These are phyloP conservation scores for Ceriops zippeliana DNA, from an alignment of 345 rosid species.

Conservation along the genomic window DNA sequence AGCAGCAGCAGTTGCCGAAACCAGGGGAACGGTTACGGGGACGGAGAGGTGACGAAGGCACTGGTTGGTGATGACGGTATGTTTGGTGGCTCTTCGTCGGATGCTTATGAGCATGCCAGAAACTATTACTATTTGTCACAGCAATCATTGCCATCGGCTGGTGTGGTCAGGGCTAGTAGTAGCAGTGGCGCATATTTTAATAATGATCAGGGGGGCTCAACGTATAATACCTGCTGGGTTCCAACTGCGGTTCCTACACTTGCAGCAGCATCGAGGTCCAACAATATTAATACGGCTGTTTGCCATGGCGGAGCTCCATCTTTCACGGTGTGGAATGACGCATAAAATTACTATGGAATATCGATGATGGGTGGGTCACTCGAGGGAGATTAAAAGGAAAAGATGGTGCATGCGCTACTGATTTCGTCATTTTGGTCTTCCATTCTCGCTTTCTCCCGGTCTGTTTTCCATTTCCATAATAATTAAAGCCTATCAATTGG, in stretches of 20 bases:
- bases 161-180: conserved; percentile 12
- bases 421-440: neutral
- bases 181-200: conserved; percentile 4
- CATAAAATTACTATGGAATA: conserved; percentile 17
- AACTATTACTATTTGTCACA: conserved; percentile 43
- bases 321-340: conserved; percentile 59
- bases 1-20: conserved; percentile 12
- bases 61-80: conserved; percentile 25
- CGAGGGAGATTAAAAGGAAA: neutral
- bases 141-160: conserved; percentile 18
- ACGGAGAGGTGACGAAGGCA: conserved; percentile 20
- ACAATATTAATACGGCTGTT: conserved; percentile 33
- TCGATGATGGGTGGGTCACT: neutral
- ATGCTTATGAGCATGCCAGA: conserved; percentile 37
- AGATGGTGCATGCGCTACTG: neutral
- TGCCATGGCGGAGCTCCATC: conserved; percentile 51
- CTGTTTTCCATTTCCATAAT: too few relatives aligned
- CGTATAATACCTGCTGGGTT: conserved; percentile 43
- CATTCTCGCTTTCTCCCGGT: too few relatives aligned
- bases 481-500: too few relatives aligned
- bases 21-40: conserved; percentile 32
- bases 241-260: conserved; percentile 40
- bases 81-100: conserved; percentile 20
- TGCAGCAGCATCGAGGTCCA: conserved; percentile 31
- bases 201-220: conserved; percentile 21